Conservation (phyloP, 768 basidiomycete species). For the Podaxis sp. region DNA sequence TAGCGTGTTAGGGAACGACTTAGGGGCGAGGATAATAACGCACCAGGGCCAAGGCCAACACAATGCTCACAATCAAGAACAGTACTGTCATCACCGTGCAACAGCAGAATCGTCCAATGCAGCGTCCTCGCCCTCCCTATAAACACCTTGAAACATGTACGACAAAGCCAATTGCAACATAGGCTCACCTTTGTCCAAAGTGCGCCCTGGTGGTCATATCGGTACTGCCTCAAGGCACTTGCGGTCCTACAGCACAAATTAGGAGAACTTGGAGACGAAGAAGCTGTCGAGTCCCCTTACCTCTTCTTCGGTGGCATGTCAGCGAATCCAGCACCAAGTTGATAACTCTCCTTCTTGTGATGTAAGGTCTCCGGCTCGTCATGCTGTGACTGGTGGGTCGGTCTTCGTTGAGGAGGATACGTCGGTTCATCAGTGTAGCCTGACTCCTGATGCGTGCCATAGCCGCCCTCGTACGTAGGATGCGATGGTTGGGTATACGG, state of each 20-base stretch:
- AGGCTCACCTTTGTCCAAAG: conserved; percentile 61
- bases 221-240: conserved; percentile 45
- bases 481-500: conserved; percentile 53
- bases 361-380: background rate
- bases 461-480: conserved; percentile 46
- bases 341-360: conserved; percentile 7
- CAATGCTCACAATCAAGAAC: conserved; percentile 61
- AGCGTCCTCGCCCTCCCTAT: conserved; percentile 59
- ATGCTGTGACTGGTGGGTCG: conserved; percentile 8
- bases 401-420: conserved; percentile 11
- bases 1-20: background rate
- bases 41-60: conserved; percentile 67
- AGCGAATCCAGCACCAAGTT: background rate
- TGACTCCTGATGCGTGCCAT: conserved; percentile 8
- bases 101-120: conserved; percentile 67
- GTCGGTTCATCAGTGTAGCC: conserved; percentile 5
- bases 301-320: background rate
- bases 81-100: conserved; percentile 66
- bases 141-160: background rate
- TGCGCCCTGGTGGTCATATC: conserved; percentile 54
- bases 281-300: background rate
- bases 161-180: background rate
- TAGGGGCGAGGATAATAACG: conserved; percentile 18
- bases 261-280: background rate
- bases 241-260: conserved; percentile 24